A percentile compares a stretch with the other conserved stretches of the same genome.
Evolutionary conservation across 805 yeast species (phyloP).

Genomic region (Teunomyces stri): DNA sequence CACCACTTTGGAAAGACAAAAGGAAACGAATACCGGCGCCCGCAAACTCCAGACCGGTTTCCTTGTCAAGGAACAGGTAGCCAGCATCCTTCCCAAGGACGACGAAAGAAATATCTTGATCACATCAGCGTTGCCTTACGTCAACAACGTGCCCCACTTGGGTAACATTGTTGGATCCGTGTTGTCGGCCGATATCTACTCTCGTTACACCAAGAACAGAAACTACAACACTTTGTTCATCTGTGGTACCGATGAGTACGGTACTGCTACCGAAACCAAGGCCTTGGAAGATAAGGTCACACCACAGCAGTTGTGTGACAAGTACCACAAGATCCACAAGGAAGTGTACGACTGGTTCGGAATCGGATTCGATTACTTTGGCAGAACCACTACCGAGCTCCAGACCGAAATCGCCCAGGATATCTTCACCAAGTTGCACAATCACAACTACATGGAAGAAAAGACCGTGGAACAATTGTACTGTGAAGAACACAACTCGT

Average conservation of each 20-base stretch:
- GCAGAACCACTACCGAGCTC: slow-evolving; percentile 88
- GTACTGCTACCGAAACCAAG: slow-evolving; percentile 98
- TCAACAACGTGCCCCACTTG: slow-evolving; percentile 96
- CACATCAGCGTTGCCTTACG: slow-evolving; percentile 97
- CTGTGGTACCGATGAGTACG: slow-evolving; percentile 99
- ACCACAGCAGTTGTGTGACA: slow-evolving; percentile 87
- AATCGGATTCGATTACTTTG: slow-evolving; percentile 90
- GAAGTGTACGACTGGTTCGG: slow-evolving; percentile 97
- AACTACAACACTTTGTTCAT: slow-evolving; percentile 81
- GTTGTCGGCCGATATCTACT: slow-evolving; percentile 87
- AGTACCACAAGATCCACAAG: slow-evolving; percentile 81
- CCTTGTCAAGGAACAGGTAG: slow-evolving; percentile 28
- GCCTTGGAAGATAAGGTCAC: slow-evolving; percentile 91
- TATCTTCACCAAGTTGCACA: slow-evolving; percentile 70
- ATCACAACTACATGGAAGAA: slow-evolving; percentile 83
- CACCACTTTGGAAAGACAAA: slow-evolving; percentile 42
- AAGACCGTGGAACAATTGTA: slow-evolving; percentile 85
- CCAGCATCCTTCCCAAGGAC: slow-evolving; percentile 54
- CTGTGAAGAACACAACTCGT: slow-evolving; percentile 88
- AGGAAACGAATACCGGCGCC: slow-evolving; percentile 41
- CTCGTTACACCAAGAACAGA: slow-evolving; percentile 87
- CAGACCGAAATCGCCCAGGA: slow-evolving; percentile 97
- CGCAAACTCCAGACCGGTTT: slow-evolving; percentile 30
- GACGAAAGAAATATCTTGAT: slow-evolving; percentile 79
- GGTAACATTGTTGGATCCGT: slow-evolving; percentile 97